Conservation (phyloP, 768 basidiomycete genomes). For the Pulveroboletus ravenelii region DNA sequence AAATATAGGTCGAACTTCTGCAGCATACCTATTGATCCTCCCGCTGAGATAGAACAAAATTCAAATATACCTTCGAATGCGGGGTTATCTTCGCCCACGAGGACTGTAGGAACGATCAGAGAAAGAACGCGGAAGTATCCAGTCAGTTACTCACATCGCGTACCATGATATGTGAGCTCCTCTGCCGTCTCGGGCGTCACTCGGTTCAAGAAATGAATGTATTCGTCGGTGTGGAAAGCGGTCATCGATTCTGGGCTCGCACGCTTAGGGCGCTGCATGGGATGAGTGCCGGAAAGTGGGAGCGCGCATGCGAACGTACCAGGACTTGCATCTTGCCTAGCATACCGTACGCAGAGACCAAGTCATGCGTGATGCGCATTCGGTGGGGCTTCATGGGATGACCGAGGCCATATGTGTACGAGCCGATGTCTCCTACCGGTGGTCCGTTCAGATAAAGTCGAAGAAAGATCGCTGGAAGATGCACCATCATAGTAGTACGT, state of each 20-base stretch:
- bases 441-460: constrained; percentile 1
- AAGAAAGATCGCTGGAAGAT: constrained; percentile 14
- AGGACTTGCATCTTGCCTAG: constrained; percentile 91
- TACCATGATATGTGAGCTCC: constrained; percentile 78
- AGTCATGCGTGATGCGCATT: constrained; percentile 89
- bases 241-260: constrained; percentile 77
- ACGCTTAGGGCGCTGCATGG: constrained; percentile 60
- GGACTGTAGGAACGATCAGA: constrained; percentile 30
- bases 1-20: not conserved
- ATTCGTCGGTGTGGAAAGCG: constrained; percentile 98
- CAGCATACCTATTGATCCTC: constrained; percentile 81
- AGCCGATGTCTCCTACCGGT: constrained; percentile 59
- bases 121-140: not conserved
- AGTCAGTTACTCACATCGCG: constrained; percentile 60
- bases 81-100: constrained; percentile 91
- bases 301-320: constrained; percentile 36
- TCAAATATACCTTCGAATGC: constrained; percentile 96
- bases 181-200: constrained; percentile 91
- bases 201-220: constrained; percentile 82
- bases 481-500: constrained; percentile 77
- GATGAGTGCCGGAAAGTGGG: not conserved
- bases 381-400: constrained; percentile 97
- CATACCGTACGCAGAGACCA: constrained; percentile 89
- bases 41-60: constrained; percentile 94
- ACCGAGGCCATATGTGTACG: constrained; percentile 78